Percentiles rank a stretch among this genome's conserved stretches.
These are phyloP conservation scores for Pinus taeda DNA, from an alignment of 75 land plant species.

Conservation along the genomic window DNA sequence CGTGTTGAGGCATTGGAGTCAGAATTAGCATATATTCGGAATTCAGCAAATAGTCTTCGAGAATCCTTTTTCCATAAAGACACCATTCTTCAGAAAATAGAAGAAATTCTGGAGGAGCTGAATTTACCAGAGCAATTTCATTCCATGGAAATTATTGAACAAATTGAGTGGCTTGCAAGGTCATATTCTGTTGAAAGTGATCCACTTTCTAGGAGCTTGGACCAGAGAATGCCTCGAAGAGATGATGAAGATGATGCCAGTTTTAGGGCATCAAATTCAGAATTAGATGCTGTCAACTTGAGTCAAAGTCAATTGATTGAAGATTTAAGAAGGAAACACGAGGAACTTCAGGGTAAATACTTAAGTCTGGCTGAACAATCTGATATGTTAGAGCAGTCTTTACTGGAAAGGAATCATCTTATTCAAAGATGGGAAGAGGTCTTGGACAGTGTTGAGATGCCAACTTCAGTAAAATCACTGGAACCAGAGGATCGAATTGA, in stretches of 20 bases:
- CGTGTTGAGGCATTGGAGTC: conserved; percentile 82
- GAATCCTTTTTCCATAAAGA: conserved; percentile 82
- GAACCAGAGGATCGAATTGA: conserved; percentile 75
- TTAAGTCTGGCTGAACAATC: conserved; percentile 75
- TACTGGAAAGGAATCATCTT: conserved; percentile 65
- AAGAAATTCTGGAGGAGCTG: conserved; percentile 71
- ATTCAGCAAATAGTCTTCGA: conserved; percentile 74
- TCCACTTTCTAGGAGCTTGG: conserved; percentile 29
- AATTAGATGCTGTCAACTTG: conserved; percentile 31
- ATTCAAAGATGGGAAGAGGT: conserved; percentile 78
- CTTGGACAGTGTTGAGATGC: conserved; percentile 50
- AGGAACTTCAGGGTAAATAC: conserved; percentile 55
- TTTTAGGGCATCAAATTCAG: conserved; percentile 24
- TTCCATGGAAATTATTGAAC: conserved; percentile 56
- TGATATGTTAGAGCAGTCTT: conserved; percentile 82
- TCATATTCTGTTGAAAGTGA: conserved; percentile 30
- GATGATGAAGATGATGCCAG: conserved; percentile 35
- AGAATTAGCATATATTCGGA: conserved; percentile 81
- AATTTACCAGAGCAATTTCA: conserved; percentile 72
- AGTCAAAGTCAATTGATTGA: conserved; percentile 34
- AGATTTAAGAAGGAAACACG: conserved; percentile 53
- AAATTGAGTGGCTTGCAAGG: conserved; percentile 67
- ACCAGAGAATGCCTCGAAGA: conserved; percentile 38
- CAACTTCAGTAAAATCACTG: conserved; percentile 42
- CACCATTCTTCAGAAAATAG: conserved; percentile 77